These are phyloP conservation scores for Lodderomyces orthopsilosis DNA, from an alignment of 1,139 yeast genomes.

Conservation along the genomic window DNA sequence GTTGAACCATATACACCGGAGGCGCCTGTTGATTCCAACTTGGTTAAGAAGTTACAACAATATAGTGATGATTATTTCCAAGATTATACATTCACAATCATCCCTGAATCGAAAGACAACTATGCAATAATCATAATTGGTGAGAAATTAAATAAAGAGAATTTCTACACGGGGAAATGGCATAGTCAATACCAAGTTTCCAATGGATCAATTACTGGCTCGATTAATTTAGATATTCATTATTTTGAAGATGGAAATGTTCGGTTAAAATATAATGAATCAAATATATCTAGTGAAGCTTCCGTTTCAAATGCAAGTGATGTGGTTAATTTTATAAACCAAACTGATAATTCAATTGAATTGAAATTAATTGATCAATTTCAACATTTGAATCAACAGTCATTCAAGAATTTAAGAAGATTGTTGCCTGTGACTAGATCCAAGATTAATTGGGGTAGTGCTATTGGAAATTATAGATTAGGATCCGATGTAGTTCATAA, in stretches of 20 bases:
- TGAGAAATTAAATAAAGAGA: constrained; percentile 67
- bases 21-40: constrained; percentile 25
- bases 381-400: constrained; percentile 69
- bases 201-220: constrained; percentile 48
- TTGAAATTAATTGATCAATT: constrained; percentile 61
- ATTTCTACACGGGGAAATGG: constrained; percentile 93
- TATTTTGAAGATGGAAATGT: constrained; percentile 97
- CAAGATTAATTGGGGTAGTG: constrained; percentile 92
- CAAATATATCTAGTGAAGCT: constrained; percentile 24
- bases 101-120: constrained; percentile 29
- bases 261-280: constrained; percentile 51
- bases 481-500: constrained; percentile 76
- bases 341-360: constrained; percentile 62
- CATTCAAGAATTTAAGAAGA: constrained; percentile 83
- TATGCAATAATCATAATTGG: constrained; percentile 58
- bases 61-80: constrained; percentile 52
- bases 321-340: constrained; percentile 52
- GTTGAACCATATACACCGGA: constrained; percentile 39
- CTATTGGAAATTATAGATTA: constrained; percentile 83
- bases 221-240: constrained; percentile 70
- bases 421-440: constrained; percentile 89
- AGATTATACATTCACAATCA: constrained; percentile 42
- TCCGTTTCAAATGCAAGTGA: constrained; percentile 20
- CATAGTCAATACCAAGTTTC: constrained; percentile 55
- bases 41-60: constrained; percentile 28